phyloP scores from a whole-genome alignment of 257 asterid species.

The Solanum habrochaites region DNA sequence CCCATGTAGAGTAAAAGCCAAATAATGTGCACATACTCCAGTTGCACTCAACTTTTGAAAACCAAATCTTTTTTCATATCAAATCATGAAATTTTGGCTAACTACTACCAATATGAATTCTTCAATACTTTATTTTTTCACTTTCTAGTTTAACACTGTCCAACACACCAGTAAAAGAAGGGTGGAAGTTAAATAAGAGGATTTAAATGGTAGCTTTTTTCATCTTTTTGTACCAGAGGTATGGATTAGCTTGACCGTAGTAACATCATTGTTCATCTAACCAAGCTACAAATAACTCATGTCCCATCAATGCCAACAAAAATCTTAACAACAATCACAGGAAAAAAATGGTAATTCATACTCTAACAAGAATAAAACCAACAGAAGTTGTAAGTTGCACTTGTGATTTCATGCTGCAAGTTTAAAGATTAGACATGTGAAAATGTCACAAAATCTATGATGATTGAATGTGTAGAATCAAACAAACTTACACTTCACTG shows the following conservation, averaged over 20 bases:
- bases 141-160: neutral
- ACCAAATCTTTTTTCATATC: neutral
- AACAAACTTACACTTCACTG: conserved; percentile 62
- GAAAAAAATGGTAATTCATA: neutral
- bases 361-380: neutral
- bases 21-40: neutral
- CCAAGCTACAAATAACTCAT: neutral
- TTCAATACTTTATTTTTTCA: neutral
- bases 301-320: neutral
- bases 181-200: neutral
- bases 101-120: neutral
- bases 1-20: neutral
- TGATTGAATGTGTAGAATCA: conserved; percentile 4
- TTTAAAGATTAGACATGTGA: neutral
- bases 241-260: neutral
- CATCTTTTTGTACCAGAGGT: neutral
- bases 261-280: neutral
- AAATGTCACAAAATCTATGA: neutral
- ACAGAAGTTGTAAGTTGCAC: neutral
- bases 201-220: neutral
- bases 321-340: neutral
- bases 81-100: neutral
- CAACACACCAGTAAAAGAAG: neutral
- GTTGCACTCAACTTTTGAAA: neutral
- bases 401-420: neutral